Base-by-base conservation (phyloP, 2,329 filamentous ascomycete species). In the Beauveria varroae region DNA sequence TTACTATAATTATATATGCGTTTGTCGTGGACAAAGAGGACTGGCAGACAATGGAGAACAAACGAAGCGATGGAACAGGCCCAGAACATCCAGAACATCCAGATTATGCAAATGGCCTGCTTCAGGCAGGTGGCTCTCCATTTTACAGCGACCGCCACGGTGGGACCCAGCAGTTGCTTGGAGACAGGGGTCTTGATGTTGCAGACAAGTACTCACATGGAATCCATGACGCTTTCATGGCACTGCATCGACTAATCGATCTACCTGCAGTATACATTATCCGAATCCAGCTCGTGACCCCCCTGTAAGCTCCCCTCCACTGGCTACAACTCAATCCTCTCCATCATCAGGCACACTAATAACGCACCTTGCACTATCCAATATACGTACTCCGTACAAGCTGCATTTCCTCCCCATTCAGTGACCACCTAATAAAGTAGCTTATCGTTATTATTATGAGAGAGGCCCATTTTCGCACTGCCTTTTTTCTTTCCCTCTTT, bases 331-430 rank as follows among this genome's bases (percentile, higher is more conserved):
- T 34, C 12, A 34, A 34, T 14, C 5, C 30, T 14, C 30, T 14
- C 34, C 30, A 34, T 34, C 30, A 34, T 34, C 12, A 34, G 30
- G 30, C 30, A 34, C 30, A 37, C 34, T 37, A 37, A 37, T 37
- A 37, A 37, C 34, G 34, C 34, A 37, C 34, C 18, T 18, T 22
- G 55, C 37, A 46, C 37, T 24, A 20, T 43, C 54, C 53, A 52
- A 65, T 67, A 57, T 63, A 53, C 24, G 34, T 37, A 12, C 34
- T 63, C 58, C 18, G 34, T 37, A 16, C 34, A 37, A 65, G 55
- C 53, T 70, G 68, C 26, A 69, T 54, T 20, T 22, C n/a, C 24
- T 30, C 18, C 16, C 6, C 50, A 37, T 37, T 16, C 34, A 37
- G 34, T 37, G 12, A 37, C 34, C 12, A 37, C 34, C 34, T 37